Evolutionary conservation across 306 rosid genomes (phyloP), one percentile per base, ranked within the genome.

Genomic region (Glycine tomentella): DNA sequence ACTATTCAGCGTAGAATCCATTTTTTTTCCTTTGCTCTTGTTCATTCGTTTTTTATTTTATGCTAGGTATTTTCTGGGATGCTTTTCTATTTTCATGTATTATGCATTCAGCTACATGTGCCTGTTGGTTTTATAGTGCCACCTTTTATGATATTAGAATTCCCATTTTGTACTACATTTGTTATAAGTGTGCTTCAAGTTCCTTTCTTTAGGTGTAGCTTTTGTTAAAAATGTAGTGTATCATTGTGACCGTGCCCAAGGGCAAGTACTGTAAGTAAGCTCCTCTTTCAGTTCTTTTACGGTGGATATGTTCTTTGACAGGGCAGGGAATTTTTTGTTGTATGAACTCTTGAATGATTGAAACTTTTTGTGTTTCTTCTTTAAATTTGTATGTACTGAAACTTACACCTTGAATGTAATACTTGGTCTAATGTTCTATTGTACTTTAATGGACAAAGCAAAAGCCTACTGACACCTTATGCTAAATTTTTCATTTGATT

Each of bases 201-300:
- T 56, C 62, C 57, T 42, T 34, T 74, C 31, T 57, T 31, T 57
- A 66, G 49, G 80, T 40, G 17, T 31, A 13, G 45, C 25, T 57
- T 76, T 72, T 77, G 74, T 75, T 75, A 75, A 52, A 75, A 74
- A 7, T 73, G 5, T 63, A 53, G 69, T 33, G 7, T 67, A 38
- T 52, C 75, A 45, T 20, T 62, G 25, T 69, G 79, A 64, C 63
- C 1, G 4, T 77, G 76, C 57, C 52, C 55, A 36, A 16, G 73
- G 56, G 50, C 31, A 75, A 40, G 45, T 38, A 44, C 67, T 57
- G 52, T 51, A 73, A 36, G 82, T 71, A 61, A 20, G 50, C 69
- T 57, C 56, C 14, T 77, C 48, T 84, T 79, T 79, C 40, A 17
- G 51, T 11, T 16, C 13, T 52, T 20, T 34, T 58, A 8, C 9